These are phyloP conservation scores for Violaceomyces palustris DNA, from an alignment of 1,284 basidiomycete species.

Conservation along the genomic window DNA sequence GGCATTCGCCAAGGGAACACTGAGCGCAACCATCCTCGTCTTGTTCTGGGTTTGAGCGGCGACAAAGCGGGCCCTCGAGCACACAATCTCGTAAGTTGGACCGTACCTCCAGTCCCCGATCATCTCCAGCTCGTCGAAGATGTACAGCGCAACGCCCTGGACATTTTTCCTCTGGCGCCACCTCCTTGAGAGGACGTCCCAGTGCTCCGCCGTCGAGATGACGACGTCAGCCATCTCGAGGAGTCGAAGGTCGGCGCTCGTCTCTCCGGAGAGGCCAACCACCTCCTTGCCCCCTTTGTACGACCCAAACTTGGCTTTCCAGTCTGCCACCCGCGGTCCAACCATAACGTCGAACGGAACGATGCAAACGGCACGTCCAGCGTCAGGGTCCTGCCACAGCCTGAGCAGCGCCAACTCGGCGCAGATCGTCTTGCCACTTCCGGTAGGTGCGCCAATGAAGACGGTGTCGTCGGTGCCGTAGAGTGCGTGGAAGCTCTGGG, in stretches of 20 bases:
- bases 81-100: slow-evolving; percentile 90
- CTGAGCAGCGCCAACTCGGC: slow-evolving; percentile 91
- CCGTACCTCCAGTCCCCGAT: slow-evolving; percentile 82
- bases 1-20: slow-evolving; percentile 92
- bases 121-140: slow-evolving; percentile 91
- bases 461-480: slow-evolving; percentile 95
- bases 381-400: slow-evolving; percentile 78
- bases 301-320: slow-evolving; percentile 75
- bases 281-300: slow-evolving; percentile 87
- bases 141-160: slow-evolving; percentile 82
- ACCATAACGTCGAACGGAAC: slow-evolving; percentile 98
- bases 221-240: slow-evolving; percentile 73
- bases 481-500: slow-evolving; percentile 94
- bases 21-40: slow-evolving; percentile 87
- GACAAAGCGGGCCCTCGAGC: slow-evolving; percentile 89
- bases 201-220: slow-evolving; percentile 82
- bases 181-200: slow-evolving; percentile 91
- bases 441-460: slow-evolving; percentile 91
- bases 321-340: slow-evolving; percentile 79
- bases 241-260: slow-evolving; percentile 82
- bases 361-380: slow-evolving; percentile 81
- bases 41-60: slow-evolving; percentile 87
- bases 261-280: slow-evolving; percentile 86
- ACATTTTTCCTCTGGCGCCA: slow-evolving; percentile 98
- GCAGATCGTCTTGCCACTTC: slow-evolving; percentile 94